A percentile compares a stretch with the other conserved stretches of the same genome.
These are phyloP conservation scores for Ambrosia hybrid DNA, from an alignment of 140 eudicot species.

Conservation along the genomic window DNA sequence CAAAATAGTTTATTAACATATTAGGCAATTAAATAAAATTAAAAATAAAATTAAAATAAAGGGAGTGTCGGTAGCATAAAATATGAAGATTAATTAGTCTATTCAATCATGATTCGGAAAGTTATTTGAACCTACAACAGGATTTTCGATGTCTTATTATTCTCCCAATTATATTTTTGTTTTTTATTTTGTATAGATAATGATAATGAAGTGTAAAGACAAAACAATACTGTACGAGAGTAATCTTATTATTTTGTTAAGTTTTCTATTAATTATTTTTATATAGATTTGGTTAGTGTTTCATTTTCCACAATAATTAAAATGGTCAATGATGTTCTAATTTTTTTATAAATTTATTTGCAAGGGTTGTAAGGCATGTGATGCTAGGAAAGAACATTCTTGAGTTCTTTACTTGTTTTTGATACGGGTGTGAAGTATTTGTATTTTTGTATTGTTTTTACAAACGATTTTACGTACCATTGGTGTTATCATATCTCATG, in stretches of 20 bases:
- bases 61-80: constrained; percentile 12
- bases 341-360: too few species aligned
- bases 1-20: background rate
- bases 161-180: background rate
- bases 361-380: too few species aligned
- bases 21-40: background rate
- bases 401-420: background rate
- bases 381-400: background rate
- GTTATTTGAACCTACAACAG: constrained; percentile 20
- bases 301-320: constrained; percentile 20
- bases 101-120: constrained; percentile 19
- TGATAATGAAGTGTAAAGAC: background rate
- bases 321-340: too few species aligned
- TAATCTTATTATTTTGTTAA: background rate
- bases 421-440: background rate
- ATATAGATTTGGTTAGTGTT: background rate
- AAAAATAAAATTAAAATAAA: background rate
- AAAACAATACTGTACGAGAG: background rate
- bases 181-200: background rate
- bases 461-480: background rate
- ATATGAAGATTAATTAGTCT: background rate
- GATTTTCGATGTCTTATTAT: constrained; percentile 22
- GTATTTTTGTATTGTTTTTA: background rate
- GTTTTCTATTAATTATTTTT: background rate
- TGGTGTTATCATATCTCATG: too few species aligned